Evolutionary conservation across 768 basidiomycete genomes (phyloP).

Genomic region (Ramaria sp.): DNA sequence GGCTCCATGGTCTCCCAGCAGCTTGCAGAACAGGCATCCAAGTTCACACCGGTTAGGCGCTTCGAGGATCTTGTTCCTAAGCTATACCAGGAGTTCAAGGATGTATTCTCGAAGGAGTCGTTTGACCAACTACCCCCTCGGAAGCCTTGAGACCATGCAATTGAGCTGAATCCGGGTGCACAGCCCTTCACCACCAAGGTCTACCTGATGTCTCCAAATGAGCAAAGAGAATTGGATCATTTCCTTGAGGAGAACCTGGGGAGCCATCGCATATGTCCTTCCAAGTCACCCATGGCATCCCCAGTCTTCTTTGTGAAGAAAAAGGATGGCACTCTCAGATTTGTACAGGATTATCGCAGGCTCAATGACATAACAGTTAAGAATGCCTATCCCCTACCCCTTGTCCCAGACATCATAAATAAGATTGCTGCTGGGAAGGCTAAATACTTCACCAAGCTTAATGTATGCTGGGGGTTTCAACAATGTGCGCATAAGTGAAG

Average conservation of each 20-base stretch:
- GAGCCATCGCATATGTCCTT: neutral
- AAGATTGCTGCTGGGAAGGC: neutral
- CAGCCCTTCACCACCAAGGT: too few species aligned
- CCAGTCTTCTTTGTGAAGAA: conserved; percentile 21
- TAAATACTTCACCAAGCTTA: conserved; percentile 19
- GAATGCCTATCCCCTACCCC: conserved; percentile 24
- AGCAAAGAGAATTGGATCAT: neutral
- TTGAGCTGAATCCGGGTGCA: too few species aligned
- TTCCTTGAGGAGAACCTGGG: neutral
- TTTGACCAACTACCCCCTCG: neutral
- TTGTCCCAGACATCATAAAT: conserved; percentile 16
- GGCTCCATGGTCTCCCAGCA: too few species aligned
- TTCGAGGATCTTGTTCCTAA: neutral
- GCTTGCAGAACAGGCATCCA: too few species aligned
- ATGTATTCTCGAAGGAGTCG: conserved; percentile 1
- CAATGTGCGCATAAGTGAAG: conserved; percentile 25
- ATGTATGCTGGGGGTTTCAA: conserved; percentile 26
- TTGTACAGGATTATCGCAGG: conserved; percentile 23
- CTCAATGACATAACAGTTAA: conserved; percentile 24
- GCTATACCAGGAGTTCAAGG: neutral
- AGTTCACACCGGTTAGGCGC: too few species aligned
- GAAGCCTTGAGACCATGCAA: neutral
- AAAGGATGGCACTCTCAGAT: conserved; percentile 23
- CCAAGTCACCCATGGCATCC: conserved; percentile 13
- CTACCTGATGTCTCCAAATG: neutral